Evolutionary conservation across 768 basidiomycete genomes (phyloP), one percentile per base, ranked within the genome.

Genomic region (Suillus alpinus): DNA sequence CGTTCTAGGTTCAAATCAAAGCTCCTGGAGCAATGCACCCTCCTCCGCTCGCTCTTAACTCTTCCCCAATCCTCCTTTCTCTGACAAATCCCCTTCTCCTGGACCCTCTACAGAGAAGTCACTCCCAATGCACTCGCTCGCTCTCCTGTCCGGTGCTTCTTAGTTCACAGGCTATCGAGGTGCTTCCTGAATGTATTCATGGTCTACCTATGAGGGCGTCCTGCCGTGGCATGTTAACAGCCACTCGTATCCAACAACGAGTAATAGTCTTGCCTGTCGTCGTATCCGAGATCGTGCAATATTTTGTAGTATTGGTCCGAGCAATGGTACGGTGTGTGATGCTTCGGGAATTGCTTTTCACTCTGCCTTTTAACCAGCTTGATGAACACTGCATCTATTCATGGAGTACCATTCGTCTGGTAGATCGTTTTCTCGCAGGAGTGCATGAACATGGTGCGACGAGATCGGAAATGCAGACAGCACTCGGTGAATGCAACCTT

Each of bases 21-120:
- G 31, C 76, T 88, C 6, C 83, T 86, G 2, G 80, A 81, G 3
- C 66, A 79, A 55, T 88, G 85, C 62, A 61, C 77, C 7, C 78
- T 88, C 13, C 78, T 91, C 51, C 84, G 82, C n/a, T 77, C 80
- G 82, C 20, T 77, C 80, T 12, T 91, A 91, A 70, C 74, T 91
- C 23, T 92, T 89, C 71, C 84, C 83, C 0, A 74, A 79, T 40
- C 83, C 86, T 18, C 81, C 82, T 6, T 86, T 86, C 71, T 81
- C 82, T 6, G 83, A 85, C 58, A 75, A 77, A 20, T 36, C 61
- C 56, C 16, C 69, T 60, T 44, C 63, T 65, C 57, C 58, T 61
- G 20, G 23, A 46, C 10, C 65, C 53, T 36, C 63, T 64, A 6
- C 12, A 23, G 4, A 10, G 9, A 9, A 47, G 23, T 67, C 66